Conservation (phyloP, 768 basidiomycete genomes). For the Tulasnella sp. region DNA sequence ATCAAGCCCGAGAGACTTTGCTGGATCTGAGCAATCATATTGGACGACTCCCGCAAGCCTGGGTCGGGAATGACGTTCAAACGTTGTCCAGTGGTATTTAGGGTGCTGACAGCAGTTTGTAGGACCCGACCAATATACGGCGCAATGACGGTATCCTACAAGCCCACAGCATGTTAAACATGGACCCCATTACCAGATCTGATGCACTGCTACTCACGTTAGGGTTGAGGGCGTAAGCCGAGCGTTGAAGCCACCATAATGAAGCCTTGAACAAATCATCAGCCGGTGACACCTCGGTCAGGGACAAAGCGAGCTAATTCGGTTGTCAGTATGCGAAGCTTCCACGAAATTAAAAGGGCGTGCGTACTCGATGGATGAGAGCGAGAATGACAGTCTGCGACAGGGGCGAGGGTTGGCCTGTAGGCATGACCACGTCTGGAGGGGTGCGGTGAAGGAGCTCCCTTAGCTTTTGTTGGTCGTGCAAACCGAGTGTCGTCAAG, state of each 20-base stretch:
- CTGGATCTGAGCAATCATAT: slow-evolving; percentile 74
- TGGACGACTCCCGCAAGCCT: slow-evolving; percentile 62
- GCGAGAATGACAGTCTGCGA: slow-evolving; percentile 86
- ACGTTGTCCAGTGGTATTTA: slow-evolving; percentile 80
- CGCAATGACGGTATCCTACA: slow-evolving; percentile 48
- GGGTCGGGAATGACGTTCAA: slow-evolving; percentile 74
- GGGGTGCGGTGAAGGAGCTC: slow-evolving; percentile 73
- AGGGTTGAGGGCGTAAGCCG: slow-evolving; percentile 69
- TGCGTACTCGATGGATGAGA: slow-evolving; percentile 75
- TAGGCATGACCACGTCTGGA: slow-evolving; percentile 78
- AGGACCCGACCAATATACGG: slow-evolving; percentile 75
- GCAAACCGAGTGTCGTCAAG: slow-evolving; percentile 71
- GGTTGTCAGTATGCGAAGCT: not conserved
- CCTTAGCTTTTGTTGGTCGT: slow-evolving; percentile 73
- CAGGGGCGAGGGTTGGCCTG: slow-evolving; percentile 58
- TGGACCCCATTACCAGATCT: slow-evolving; percentile 32
- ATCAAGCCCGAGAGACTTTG: slow-evolving; percentile 54
- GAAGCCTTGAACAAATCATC: slow-evolving; percentile 82
- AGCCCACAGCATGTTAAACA: slow-evolving; percentile 73
- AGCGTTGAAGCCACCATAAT: slow-evolving; percentile 86
- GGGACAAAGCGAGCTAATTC: slow-evolving; percentile 66
- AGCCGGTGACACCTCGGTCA: slow-evolving; percentile 73
- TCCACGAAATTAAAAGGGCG: slow-evolving; percentile 14
- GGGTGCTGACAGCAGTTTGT: slow-evolving; percentile 73
- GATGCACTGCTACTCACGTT: slow-evolving; percentile 52